phyloP scores from a whole-genome alignment of 768 basidiomycete species.

The Serendipita sp. region DNA sequence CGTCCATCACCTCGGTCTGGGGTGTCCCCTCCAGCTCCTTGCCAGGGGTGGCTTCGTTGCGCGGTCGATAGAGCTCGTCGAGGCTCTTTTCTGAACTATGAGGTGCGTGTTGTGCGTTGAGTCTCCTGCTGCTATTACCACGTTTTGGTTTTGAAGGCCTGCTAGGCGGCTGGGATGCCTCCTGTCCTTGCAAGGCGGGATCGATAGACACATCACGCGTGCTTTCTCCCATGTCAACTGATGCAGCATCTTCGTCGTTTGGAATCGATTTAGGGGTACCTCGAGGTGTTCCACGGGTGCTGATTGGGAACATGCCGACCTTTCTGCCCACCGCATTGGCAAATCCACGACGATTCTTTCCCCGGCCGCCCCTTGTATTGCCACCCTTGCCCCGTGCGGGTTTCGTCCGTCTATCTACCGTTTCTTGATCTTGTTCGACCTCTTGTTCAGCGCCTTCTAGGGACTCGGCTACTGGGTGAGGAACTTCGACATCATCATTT shows the following conservation, averaged over 20 bases:
- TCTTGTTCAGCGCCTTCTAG: neutral
- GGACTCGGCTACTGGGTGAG: neutral
- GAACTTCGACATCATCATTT: neutral
- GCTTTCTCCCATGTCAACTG: neutral
- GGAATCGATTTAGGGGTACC: constrained; percentile 1
- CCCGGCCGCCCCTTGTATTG: neutral
- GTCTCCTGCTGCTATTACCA: no score
- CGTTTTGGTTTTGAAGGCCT: neutral
- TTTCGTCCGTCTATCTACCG: neutral
- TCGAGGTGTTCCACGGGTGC: constrained; percentile 1
- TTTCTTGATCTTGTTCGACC: neutral
- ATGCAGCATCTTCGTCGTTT: neutral
- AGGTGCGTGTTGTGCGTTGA: no score
- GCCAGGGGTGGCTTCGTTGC: neutral
- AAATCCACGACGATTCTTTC: neutral
- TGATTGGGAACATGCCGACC: neutral
- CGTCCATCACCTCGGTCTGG: neutral
- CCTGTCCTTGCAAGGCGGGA: neutral
- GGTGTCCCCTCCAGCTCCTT: neutral
- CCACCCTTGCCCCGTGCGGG: neutral
- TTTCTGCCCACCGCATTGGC: neutral
- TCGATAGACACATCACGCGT: neutral
- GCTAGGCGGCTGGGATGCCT: neutral
- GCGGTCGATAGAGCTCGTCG: neutral
- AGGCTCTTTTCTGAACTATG: neutral